These are phyloP conservation scores for Venturia effusa DNA, from an alignment of 2,329 filamentous ascomycete species.

Conservation along the genomic window DNA sequence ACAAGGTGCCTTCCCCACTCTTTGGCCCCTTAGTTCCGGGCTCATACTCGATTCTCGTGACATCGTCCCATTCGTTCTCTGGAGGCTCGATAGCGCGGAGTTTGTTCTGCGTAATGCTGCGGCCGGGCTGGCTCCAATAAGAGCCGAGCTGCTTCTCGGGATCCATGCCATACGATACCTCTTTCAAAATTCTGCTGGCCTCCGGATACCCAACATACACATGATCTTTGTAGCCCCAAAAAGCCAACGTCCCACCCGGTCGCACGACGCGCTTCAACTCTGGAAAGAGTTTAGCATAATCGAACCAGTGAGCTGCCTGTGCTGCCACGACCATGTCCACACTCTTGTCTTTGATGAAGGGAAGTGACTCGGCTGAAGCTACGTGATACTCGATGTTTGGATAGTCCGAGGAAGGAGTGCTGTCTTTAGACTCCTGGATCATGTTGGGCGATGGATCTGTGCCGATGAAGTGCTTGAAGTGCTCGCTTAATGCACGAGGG, in stretches of 20 bases:
- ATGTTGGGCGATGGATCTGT: conserved; percentile 49
- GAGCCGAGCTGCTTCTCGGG: conserved; percentile 41
- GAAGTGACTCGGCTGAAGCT: conserved; percentile 43
- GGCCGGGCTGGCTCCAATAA: conserved; percentile 53
- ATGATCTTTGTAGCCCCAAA: conserved; percentile 58
- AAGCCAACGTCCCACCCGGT: conserved; percentile 47
- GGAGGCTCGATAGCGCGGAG: conserved; percentile 44
- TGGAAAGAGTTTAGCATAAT: conserved; percentile 44
- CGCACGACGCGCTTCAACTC: conserved; percentile 44
- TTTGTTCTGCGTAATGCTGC: conserved; percentile 42
- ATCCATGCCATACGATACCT: conserved; percentile 42
- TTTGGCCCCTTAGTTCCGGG: conserved; percentile 34
- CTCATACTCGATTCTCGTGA: conserved; percentile 47
- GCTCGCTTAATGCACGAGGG: conserved; percentile 41
- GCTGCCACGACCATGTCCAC: conserved; percentile 42
- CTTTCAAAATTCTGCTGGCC: conserved; percentile 41
- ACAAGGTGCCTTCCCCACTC: conserved; percentile 31
- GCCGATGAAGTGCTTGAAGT: conserved; percentile 41
- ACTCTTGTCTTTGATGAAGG: conserved; percentile 36
- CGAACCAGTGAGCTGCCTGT: conserved; percentile 58
- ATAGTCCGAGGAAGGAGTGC: conserved; percentile 16
- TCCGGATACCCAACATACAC: conserved; percentile 43
- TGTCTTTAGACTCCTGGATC: conserved; percentile 27
- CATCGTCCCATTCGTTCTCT: conserved; percentile 38
- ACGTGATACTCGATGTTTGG: conserved; percentile 40